A percentile compares a stretch with the other conserved stretches of the same genome.
phyloP scores from a whole-genome alignment of 2,329 filamentous ascomycete genomes.

The Epichloe sylvatica region DNA sequence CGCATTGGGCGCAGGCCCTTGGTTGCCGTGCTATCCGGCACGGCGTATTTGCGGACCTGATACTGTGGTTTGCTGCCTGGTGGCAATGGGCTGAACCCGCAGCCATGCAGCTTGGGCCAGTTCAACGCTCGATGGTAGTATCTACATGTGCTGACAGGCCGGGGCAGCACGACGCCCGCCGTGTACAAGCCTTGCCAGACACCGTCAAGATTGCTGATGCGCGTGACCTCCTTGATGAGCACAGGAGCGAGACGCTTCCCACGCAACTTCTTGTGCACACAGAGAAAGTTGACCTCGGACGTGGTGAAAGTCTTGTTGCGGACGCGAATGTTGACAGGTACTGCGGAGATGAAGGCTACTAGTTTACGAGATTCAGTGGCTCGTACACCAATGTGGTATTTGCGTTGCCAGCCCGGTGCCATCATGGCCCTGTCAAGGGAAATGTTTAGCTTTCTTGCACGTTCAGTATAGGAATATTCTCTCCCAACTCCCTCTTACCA shows the following conservation, averaged over 20 bases:
- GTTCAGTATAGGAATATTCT: too few species aligned
- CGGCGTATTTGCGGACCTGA: conserved; percentile 73
- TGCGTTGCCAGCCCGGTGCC: conserved; percentile 81
- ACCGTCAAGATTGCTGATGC: conserved; percentile 71
- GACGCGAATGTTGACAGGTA: conserved; percentile 71
- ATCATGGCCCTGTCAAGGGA: conserved; percentile 60
- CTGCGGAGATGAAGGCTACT: conserved; percentile 89
- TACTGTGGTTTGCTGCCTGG: conserved; percentile 68
- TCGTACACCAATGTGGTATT: conserved; percentile 92
- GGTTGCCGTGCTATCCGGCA: conserved; percentile 60
- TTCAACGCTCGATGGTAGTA: conserved; percentile 92
- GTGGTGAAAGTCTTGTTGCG: conserved; percentile 61
- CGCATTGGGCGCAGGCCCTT: conserved; percentile 71
- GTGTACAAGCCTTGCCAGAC: conserved; percentile 96
- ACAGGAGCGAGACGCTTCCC: conserved; percentile 85
- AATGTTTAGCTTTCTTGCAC: not conserved
- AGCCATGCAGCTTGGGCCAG: conserved; percentile 92
- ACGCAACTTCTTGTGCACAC: conserved; percentile 94
- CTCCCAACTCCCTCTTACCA: conserved; percentile 43
- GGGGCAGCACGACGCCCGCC: conserved; percentile 78
- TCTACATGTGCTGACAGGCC: conserved; percentile 79
- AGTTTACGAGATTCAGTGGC: conserved; percentile 71
- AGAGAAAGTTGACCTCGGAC: conserved; percentile 96
- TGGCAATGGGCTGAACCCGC: conserved; percentile 84
- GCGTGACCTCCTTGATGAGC: conserved; percentile 94